These are phyloP conservation scores for Penicillium pancosmium DNA, from an alignment of 495 filamentous ascomycete species.

Conservation along the genomic window DNA sequence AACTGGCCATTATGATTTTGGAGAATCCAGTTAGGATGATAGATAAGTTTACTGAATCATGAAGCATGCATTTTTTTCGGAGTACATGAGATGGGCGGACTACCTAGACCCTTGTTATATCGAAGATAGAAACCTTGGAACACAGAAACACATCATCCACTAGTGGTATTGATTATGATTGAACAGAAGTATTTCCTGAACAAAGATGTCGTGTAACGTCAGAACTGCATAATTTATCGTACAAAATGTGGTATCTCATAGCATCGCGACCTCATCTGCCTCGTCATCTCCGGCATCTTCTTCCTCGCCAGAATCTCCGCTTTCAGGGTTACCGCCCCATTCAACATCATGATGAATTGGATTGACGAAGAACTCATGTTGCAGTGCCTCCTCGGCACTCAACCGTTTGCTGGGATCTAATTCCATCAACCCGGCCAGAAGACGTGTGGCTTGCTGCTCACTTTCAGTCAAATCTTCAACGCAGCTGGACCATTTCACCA, in stretches of 20 bases:
- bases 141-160: neutral
- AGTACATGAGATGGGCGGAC: neutral
- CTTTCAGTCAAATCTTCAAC: conserved; percentile 51
- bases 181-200: neutral
- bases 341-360: conserved; percentile 49
- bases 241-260: conserved; percentile 32
- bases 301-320: conserved; percentile 42
- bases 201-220: conserved; percentile 16
- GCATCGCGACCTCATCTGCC: conserved; percentile 50
- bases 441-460: conserved; percentile 51
- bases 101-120: neutral
- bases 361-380: conserved; percentile 66
- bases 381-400: conserved; percentile 59
- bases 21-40: conserved; percentile 53
- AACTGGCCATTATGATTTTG: conserved; percentile 73
- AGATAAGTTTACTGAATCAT: neutral
- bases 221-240: conserved; percentile 32
- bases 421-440: conserved; percentile 68
- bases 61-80: conserved; percentile 3
- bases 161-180: conserved; percentile 4
- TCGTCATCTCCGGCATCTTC: conserved; percentile 40
- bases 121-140: neutral
- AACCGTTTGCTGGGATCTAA: conserved; percentile 59
- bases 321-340: conserved; percentile 50
- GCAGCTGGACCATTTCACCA: conserved; percentile 85